Base-by-base conservation (phyloP, 352 stramenopile genomes). In the Globisporangium irregulare region DNA sequence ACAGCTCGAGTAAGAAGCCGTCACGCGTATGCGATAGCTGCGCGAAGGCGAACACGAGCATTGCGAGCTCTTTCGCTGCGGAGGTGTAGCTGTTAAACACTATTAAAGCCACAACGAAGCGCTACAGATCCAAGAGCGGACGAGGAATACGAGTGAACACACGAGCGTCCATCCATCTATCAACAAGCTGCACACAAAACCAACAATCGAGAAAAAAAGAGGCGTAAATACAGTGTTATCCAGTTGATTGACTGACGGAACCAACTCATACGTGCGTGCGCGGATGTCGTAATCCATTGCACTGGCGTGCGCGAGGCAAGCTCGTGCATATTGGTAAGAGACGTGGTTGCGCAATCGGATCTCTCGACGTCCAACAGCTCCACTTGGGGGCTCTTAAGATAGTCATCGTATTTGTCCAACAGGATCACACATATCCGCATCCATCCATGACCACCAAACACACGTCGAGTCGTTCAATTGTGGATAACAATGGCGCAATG, bases 21-120 rank as follows among this genome's bases (percentile, higher is more conserved):
- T 92, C 84, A 27, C 84, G 86, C 50, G 80, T 94, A 25, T 94
- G 86, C 68, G 86, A 94, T 64, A 79, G 72, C 59, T 94, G 86
- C 57, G 84, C 80, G 38, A 69, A 79, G 43, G 72, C 75, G 36
- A 77, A 80, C 62, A 77, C 78, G 73, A 82, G 62, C 32, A 72
- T 84, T 50, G 73, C 73, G n/a, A 61, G 64, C 20, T 82, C 80
- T 24, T 73, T 78, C 63, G 68, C 69, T 3, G 59, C 46, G 1
- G 59, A 72, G 41, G 29, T 55, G 38, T 68, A 63, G 38, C 29
- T 36, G 32, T 22, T 18, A 34, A 38, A 6, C 54, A 59, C 38
- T 25, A 58, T 36, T 9, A 57, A 29, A 29, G 20, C 46, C 18
- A 41, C 29, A 15, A 41, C 55, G 38, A 25, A 32, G 14, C 38